These are phyloP conservation scores for Coemansia sp. DNA, from an alignment of 192 early-diverging fungal genomes.

Conservation along the genomic window DNA sequence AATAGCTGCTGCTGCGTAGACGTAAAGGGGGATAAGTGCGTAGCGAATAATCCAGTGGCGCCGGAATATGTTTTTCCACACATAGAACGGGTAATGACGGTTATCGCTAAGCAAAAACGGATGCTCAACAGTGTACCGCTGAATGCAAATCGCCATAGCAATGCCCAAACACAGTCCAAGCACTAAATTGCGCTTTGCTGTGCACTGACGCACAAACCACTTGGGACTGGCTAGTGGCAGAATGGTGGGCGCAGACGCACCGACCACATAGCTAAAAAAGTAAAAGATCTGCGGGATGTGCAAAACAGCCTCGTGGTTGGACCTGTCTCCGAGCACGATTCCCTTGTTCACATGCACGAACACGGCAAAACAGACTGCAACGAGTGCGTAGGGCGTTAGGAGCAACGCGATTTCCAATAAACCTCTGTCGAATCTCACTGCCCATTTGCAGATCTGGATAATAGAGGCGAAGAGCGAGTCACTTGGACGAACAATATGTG, in stretches of 20 bases:
- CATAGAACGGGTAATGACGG: slow-evolving; percentile 93
- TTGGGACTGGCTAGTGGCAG: slow-evolving; percentile 34
- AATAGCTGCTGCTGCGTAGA: slow-evolving; percentile 46
- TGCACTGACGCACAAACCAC: slow-evolving; percentile 13
- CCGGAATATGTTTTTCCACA: slow-evolving; percentile 82
- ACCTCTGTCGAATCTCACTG: background rate
- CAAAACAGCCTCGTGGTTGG: slow-evolving; percentile 74
- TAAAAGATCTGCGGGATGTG: slow-evolving; percentile 90
- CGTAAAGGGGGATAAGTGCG: slow-evolving; percentile 65
- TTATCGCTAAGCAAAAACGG: slow-evolving; percentile 94
- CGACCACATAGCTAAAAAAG: slow-evolving; percentile 64
- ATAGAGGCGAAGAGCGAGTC: slow-evolving; percentile 4
- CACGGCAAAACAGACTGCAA: slow-evolving; percentile 53
- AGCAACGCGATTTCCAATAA: background rate
- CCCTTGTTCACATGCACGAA: slow-evolving; percentile 81
- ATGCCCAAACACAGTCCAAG: background rate
- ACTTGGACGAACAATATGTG: background rate
- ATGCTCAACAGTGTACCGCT: slow-evolving; percentile 75
- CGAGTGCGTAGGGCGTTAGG: slow-evolving; percentile 19
- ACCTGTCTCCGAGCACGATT: slow-evolving; percentile 86
- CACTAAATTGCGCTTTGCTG: slow-evolving; percentile 2
- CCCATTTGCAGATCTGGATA: slow-evolving; percentile 13
- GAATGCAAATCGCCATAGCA: slow-evolving; percentile 48
- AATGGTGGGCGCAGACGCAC: slow-evolving; percentile 53
- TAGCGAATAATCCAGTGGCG: slow-evolving; percentile 59